Conservation (phyloP, 805 yeast species). For the Saccharomycopsis fermentans region DNA sequence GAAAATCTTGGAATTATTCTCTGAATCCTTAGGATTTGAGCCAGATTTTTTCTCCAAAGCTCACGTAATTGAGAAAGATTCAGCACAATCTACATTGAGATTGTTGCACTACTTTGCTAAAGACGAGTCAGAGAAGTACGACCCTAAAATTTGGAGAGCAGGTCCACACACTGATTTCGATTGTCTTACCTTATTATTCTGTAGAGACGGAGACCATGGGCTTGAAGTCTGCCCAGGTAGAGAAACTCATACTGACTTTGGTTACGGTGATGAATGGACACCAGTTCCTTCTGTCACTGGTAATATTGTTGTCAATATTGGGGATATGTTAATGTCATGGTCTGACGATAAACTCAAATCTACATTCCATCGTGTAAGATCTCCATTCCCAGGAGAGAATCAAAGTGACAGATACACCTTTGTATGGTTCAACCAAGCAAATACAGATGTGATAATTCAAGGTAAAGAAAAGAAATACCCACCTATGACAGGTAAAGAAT, state of each 20-base stretch:
- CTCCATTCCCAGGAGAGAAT: constrained; percentile 24
- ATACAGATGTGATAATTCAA: constrained; percentile 25
- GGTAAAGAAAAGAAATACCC: constrained; percentile 24
- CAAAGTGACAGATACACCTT: constrained; percentile 26
- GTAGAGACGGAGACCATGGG: constrained; percentile 29
- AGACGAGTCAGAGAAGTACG: constrained; percentile 19
- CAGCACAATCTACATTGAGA: constrained; percentile 29
- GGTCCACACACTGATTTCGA: constrained; percentile 32
- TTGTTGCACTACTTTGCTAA: constrained; percentile 27
- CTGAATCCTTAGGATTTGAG: constrained; percentile 26
- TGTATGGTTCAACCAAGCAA: constrained; percentile 30
- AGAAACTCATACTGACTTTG: constrained; percentile 28
- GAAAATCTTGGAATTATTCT: constrained; percentile 24
- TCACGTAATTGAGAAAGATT: constrained; percentile 22
- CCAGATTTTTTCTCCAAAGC: constrained; percentile 23
- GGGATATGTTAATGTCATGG: constrained; percentile 33
- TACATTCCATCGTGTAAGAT: constrained; percentile 29
- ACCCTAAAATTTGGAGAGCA: constrained; percentile 27
- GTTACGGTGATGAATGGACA: constrained; percentile 28
- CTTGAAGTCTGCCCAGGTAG: constrained; percentile 30
- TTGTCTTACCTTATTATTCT: constrained; percentile 27
- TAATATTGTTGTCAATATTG: constrained; percentile 29
- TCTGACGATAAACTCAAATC: constrained; percentile 27
- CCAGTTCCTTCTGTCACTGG: constrained; percentile 28
- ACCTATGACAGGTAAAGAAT: constrained; percentile 25